These are phyloP conservation scores for Myxozyma sirexii DNA, from an alignment of 805 yeast species.

Conservation along the genomic window DNA sequence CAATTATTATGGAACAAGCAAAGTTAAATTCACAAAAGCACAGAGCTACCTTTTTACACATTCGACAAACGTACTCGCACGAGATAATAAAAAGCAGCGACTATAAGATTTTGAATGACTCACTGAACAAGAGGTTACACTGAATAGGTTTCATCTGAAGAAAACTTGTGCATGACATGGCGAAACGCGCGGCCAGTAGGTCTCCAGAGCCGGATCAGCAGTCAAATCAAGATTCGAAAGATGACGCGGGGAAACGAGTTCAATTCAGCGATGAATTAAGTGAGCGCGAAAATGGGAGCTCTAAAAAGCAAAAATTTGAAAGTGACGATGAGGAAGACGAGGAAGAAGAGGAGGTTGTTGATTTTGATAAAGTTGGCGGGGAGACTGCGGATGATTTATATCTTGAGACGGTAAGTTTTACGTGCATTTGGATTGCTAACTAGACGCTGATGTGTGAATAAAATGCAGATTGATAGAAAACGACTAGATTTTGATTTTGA, in stretches of 20 bases:
- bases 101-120: too few species aligned
- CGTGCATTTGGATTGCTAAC: too few species aligned
- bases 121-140: neutral
- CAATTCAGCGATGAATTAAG: neutral
- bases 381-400: conserved; percentile 25
- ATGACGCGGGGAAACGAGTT: neutral
- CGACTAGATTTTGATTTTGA: conserved; percentile 69
- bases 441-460: neutral
- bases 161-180: neutral
- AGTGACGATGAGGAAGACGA: conserved; percentile 16
- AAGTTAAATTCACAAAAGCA: too few species aligned
- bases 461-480: conserved; percentile 25
- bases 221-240: neutral
- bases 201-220: conserved; percentile 1
- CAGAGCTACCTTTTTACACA: too few species aligned
- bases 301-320: neutral
- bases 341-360: conserved; percentile 11
- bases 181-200: conserved; percentile 6
- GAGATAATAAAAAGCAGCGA: neutral
- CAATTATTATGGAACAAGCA: too few species aligned
- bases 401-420: conserved; percentile 30
- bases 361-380: neutral
- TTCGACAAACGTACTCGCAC: too few species aligned
- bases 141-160: too few species aligned
- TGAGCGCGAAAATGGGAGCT: neutral